Evolutionary conservation across 495 filamentous ascomycete genomes (phyloP).

Genomic region (Usnea hakonensis): DNA sequence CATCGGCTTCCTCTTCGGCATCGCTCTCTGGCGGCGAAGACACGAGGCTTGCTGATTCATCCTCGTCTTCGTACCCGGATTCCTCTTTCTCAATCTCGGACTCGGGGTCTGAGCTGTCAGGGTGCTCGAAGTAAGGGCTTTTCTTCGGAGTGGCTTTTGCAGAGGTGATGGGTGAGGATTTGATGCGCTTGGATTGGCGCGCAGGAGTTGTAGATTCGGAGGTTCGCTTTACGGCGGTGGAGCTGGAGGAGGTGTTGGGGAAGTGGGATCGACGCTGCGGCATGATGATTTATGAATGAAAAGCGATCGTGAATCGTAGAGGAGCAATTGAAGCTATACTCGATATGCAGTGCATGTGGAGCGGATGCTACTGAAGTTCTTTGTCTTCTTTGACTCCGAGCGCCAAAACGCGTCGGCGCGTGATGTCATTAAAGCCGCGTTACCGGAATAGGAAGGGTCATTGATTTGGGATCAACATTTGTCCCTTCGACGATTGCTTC

Average conservation of each 20-base stretch:
- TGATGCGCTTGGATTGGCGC: conserved; percentile 40
- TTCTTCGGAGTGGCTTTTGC: conserved; percentile 46
- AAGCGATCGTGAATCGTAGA: background rate
- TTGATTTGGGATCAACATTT: background rate
- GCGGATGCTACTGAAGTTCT: background rate
- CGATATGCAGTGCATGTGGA: background rate
- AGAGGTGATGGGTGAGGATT: conserved; percentile 27
- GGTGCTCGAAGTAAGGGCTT: conserved; percentile 49
- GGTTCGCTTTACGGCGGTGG: conserved; percentile 20
- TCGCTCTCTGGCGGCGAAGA: conserved; percentile 26
- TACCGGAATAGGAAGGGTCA: conserved; percentile 8
- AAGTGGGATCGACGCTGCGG: conserved; percentile 21
- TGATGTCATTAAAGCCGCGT: conserved; percentile 7
- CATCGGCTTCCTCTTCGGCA: conserved; percentile 24
- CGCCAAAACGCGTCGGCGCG: conserved; percentile 13
- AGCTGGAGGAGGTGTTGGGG: conserved; percentile 17
- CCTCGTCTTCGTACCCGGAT: conserved; percentile 35
- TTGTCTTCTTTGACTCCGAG: background rate
- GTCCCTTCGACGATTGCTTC: background rate
- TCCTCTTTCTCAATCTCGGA: conserved; percentile 27
- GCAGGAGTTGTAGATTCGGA: conserved; percentile 29
- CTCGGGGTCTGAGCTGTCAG: conserved; percentile 29
- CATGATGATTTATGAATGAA: background rate
- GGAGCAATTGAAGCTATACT: background rate
- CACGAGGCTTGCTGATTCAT: conserved; percentile 19